Conservation (phyloP, 2,329 filamentous ascomycete species). For the Aureobasidium sp. region DNA sequence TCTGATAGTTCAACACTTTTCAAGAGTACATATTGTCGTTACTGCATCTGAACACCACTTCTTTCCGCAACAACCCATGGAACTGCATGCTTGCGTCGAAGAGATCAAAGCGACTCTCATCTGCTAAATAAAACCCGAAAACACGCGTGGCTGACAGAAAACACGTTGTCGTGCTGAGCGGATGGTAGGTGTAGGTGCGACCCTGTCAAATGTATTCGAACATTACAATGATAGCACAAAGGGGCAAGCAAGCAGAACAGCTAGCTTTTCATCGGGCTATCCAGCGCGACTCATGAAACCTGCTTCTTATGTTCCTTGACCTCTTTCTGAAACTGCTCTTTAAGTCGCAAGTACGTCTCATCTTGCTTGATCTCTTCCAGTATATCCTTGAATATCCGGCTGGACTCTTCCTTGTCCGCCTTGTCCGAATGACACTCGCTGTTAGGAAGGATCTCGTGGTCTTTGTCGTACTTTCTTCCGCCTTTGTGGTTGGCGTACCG, state of each 20-base stretch:
- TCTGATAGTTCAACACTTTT: no score
- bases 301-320: conserved; percentile 26
- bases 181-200: background rate
- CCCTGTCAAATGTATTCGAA: no score
- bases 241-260: background rate
- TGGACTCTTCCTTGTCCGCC: conserved; percentile 43
- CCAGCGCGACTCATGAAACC: background rate
- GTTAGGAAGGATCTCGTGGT: conserved; percentile 28
- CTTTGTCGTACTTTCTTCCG: conserved; percentile 28
- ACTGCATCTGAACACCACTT: no score
- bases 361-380: conserved; percentile 41
- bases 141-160: background rate
- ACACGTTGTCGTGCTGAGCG: background rate
- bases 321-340: conserved; percentile 39
- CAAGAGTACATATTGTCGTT: no score
- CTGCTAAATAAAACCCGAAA: no score
- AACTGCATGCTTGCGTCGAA: background rate
- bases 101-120: background rate
- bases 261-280: background rate
- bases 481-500: conserved; percentile 50
- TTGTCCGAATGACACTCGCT: conserved; percentile 37
- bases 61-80: no score
- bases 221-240: background rate
- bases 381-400: conserved; percentile 39
- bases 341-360: conserved; percentile 37